Base-by-base conservation (phyloP, 169 alveolate species). In the Eimeria maxima region DNA sequence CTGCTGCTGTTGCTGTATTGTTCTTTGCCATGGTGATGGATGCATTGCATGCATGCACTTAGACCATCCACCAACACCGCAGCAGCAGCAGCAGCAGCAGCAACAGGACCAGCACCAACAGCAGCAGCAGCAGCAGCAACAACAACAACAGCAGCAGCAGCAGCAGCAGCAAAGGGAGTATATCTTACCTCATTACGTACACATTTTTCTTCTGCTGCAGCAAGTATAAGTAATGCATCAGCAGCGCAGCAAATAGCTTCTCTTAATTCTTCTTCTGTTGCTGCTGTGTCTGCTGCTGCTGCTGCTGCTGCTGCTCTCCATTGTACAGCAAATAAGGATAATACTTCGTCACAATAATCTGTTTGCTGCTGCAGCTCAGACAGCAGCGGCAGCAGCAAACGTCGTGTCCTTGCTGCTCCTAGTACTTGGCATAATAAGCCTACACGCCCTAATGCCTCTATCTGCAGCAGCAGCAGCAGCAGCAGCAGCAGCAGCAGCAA, bases 161-260 rank as follows among this genome's bases (percentile, higher is more conserved):
- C 74, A 65, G 80, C 44, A 69, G 80, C 80, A 69, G 87, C 38
- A 73, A 73, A 4, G 83, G 50, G 50, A 38, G 5, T 4, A 8
- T 20, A 6, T 4, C 88, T 7, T 8, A 80, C 95, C 44, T 91
- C 95, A 55, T 91, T 53, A 3, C 95, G 95, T 13, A 91, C 63
- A 55, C 95, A 91, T 60, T 78, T 91, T 42, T 91, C 95, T 47
- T 91, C 95, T 73, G 45, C 65, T 53, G 83, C 90, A n/a, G 95
- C 95, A 33, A 91, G 91, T 1, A 13, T 55, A 29, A 45, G 91
- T 20, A 91, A 73, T 20, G 91, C 67, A 38, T 55, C 69, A 10
- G 57, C 95, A 29, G 71, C 27, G 67, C 24, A 29, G 38, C 84
- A 69, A 16, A 76, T 47, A 4, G 95, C 67, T 47, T 42, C 84